A percentile compares a stretch with the other conserved stretches of the same genome.
phyloP scores from a whole-genome alignment of 495 filamentous ascomycete species.

The Sabuloglossum arenarium region DNA sequence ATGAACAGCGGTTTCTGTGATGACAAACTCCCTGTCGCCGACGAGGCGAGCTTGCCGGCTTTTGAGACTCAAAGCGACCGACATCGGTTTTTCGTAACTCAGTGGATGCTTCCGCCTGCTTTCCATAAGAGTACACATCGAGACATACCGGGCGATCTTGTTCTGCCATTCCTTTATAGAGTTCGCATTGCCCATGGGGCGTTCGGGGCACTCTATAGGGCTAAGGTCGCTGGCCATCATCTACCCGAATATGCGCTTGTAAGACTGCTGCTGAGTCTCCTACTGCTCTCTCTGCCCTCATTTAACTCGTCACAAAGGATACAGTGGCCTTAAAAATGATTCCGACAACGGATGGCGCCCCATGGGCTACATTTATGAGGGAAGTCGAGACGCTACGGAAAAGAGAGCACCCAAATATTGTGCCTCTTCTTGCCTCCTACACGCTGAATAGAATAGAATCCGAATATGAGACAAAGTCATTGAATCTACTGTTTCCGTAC shows the following conservation, averaged over 20 bases:
- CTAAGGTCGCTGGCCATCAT: neutral
- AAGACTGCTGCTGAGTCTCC: neutral
- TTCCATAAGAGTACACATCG: neutral
- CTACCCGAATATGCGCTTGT: neutral
- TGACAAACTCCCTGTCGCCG: neutral
- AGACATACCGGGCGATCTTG: neutral
- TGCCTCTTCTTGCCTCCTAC: neutral
- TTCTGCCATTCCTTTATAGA: neutral
- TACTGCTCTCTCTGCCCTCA: neutral
- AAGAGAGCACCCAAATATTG: neutral
- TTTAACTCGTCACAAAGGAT: neutral
- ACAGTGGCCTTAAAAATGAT: neutral
- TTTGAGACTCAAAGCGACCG: neutral
- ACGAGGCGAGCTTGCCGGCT: neutral
- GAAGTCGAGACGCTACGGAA: neutral
- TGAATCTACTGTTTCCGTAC: neutral
- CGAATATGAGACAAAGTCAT: neutral
- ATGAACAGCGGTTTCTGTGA: neutral
- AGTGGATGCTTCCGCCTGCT: neutral
- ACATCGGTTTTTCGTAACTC: neutral
- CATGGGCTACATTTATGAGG: neutral
- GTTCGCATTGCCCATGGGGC: neutral
- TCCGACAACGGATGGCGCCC: neutral
- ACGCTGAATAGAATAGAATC: neutral
- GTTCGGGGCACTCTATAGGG: neutral